Evolutionary conservation across 257 asterid genomes (phyloP).

Genomic region (Sherardia arvensis): DNA sequence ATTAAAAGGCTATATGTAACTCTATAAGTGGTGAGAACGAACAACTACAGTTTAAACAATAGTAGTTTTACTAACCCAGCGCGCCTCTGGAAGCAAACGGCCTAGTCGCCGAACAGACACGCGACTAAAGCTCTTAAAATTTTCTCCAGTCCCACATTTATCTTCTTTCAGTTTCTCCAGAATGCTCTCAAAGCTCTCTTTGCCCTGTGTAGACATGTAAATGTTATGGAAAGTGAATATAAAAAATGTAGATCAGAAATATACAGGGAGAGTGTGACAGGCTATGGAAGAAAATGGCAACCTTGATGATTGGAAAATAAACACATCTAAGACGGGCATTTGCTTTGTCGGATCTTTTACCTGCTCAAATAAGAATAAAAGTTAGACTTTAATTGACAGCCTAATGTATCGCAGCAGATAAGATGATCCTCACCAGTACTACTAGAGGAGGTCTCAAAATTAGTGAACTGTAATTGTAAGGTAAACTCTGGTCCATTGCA

Average conservation of each 20-base stretch:
- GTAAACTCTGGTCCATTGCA: slow-evolving; percentile 54
- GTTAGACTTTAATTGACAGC: not conserved
- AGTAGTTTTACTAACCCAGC: slow-evolving; percentile 49
- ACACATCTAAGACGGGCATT: slow-evolving; percentile 69
- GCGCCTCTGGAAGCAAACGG: slow-evolving; percentile 79
- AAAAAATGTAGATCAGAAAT: not conserved
- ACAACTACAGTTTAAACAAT: not conserved
- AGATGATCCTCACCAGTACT: slow-evolving; percentile 37
- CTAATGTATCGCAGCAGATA: not conserved
- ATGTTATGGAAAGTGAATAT: not conserved
- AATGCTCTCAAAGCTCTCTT: slow-evolving; percentile 46
- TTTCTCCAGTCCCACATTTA: slow-evolving; percentile 40
- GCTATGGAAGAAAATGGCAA: slow-evolving; percentile 3
- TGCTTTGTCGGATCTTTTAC: slow-evolving; percentile 31
- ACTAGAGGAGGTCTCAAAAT: slow-evolving; percentile 11
- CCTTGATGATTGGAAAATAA: slow-evolving; percentile 59
- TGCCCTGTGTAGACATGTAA: slow-evolving; percentile 39
- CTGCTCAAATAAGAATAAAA: slow-evolving; percentile 27
- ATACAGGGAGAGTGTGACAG: not conserved
- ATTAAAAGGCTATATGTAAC: too few species aligned
- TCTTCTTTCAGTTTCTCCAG: slow-evolving; percentile 31
- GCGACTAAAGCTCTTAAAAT: slow-evolving; percentile 48
- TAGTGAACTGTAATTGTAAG: slow-evolving; percentile 39
- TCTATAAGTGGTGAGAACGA: too few species aligned
- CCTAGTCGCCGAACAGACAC: slow-evolving; percentile 73